Percentiles rank a stretch among this genome's conserved stretches.
Conservation (phyloP, 495 filamentous ascomycete species). For the Penicillium turbatum region DNA sequence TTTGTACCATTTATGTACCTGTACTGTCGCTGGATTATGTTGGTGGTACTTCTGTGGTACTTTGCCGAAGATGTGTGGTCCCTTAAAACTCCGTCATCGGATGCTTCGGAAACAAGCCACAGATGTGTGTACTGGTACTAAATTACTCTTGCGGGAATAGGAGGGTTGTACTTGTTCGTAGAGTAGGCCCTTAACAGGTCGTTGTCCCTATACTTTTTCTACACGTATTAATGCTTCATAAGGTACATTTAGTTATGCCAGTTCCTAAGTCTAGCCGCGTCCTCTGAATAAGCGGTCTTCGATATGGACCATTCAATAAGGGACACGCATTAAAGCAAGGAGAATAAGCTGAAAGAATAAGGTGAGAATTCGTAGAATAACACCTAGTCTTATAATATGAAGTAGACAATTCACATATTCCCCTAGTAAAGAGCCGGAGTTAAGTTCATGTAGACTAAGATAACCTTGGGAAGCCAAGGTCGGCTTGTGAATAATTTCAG, state of each 20-base stretch:
- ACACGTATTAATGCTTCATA: neutral
- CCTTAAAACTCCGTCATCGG: conserved; percentile 29
- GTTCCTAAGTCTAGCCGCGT: neutral
- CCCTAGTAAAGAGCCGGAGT: neutral
- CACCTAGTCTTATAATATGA: neutral
- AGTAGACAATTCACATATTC: neutral
- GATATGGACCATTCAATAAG: neutral
- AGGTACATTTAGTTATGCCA: neutral
- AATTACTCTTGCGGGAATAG: neutral
- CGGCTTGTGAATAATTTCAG: conserved; percentile 2
- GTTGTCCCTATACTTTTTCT: neutral
- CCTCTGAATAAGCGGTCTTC: neutral
- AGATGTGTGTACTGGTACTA: neutral
- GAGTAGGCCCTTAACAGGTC: neutral
- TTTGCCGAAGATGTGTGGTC: neutral
- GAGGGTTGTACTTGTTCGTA: neutral
- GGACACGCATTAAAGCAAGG: neutral
- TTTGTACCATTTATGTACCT: neutral
- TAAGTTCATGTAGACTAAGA: neutral
- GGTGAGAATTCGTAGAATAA: neutral
- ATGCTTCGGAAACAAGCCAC: conserved; percentile 1
- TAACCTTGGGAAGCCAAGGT: neutral
- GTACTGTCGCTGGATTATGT: neutral
- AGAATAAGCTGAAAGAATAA: neutral
- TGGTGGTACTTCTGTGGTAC: neutral